Percentiles rank a stretch among this genome's conserved stretches.
These are phyloP conservation scores for Xylaria scruposa DNA, from an alignment of 495 filamentous ascomycete genomes.

Conservation along the genomic window DNA sequence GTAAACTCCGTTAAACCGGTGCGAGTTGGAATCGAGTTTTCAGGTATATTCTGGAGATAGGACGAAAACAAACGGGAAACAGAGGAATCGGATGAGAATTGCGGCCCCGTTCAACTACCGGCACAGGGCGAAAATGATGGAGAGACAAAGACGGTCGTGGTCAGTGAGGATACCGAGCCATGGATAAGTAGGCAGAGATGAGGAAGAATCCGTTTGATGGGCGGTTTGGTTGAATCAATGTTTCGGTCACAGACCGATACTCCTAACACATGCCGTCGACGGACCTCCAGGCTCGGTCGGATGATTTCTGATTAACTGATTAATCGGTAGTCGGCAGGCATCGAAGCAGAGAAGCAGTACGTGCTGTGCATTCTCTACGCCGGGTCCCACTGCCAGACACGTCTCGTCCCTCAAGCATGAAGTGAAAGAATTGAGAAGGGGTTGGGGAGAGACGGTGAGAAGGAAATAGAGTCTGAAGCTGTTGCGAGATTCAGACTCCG, in stretches of 20 bases:
- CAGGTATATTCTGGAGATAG: background rate
- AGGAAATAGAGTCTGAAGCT: slow-evolving; percentile 4
- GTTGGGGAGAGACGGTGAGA: background rate
- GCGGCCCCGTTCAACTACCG: slow-evolving; percentile 6
- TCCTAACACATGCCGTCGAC: slow-evolving; percentile 7
- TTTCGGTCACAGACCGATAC: slow-evolving; percentile 22
- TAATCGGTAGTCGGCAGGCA: slow-evolving; percentile 19
- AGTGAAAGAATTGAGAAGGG: slow-evolving; percentile 8
- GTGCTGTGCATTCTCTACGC: slow-evolving; percentile 22
- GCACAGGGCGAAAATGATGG: slow-evolving; percentile 15
- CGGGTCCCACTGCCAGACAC: slow-evolving; percentile 21
- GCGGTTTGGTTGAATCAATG: slow-evolving; percentile 22
- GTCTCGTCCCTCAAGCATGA: slow-evolving; percentile 10
- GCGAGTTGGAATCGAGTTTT: slow-evolving; percentile 16
- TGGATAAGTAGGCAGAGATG: slow-evolving; percentile 4
- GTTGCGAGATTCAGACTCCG: slow-evolving; percentile 11
- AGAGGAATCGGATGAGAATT: slow-evolving; percentile 11
- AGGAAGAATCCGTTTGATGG: slow-evolving; percentile 16
- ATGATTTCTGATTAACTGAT: slow-evolving; percentile 7
- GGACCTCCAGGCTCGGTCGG: slow-evolving; percentile 11
- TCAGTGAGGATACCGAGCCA: slow-evolving; percentile 20
- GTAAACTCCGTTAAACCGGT: background rate
- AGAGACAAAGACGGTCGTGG: slow-evolving; percentile 27
- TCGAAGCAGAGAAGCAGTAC: slow-evolving; percentile 19
- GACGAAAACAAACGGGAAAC: slow-evolving; percentile 8